Percentiles rank a stretch among this genome's conserved stretches.
Conservation (phyloP, 163 green algal species). For the Scenedesmus sp. region DNA sequence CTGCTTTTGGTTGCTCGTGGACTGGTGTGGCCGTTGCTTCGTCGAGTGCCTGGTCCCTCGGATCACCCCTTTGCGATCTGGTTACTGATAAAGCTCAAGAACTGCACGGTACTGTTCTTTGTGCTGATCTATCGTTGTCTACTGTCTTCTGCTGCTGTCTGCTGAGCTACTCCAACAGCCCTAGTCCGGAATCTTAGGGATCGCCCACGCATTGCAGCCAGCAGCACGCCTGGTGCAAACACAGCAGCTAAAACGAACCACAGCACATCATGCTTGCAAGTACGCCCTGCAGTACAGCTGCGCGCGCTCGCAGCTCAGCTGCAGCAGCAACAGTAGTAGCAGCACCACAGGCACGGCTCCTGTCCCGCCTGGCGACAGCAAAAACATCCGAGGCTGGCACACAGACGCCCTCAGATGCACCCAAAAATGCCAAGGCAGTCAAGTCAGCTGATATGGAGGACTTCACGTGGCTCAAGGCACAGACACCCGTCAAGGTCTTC, state of each 20-base stretch:
- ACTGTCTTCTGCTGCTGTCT: no score
- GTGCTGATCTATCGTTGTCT: no score
- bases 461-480: neutral
- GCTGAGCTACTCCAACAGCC: no score
- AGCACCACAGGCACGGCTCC: neutral
- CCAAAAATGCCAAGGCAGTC: neutral
- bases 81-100: no score
- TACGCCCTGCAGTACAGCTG: neutral
- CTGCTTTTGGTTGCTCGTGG: no score
- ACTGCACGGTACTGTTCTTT: no score
- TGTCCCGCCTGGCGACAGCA: neutral
- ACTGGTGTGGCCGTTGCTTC: no score
- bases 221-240: neutral
- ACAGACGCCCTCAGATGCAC: neutral
- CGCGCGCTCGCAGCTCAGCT: neutral
- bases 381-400: neutral
- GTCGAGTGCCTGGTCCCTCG: no score
- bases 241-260: neutral
- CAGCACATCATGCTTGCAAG: neutral
- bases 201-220: neutral
- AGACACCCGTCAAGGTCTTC: conserved; percentile 35
- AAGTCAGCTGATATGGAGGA: neutral
- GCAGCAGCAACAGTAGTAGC: neutral
- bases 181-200: no score
- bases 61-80: no score